Evolutionary conservation across 257 asterid genomes (phyloP).

Genomic region (Lithospermum erythrorhizon): DNA sequence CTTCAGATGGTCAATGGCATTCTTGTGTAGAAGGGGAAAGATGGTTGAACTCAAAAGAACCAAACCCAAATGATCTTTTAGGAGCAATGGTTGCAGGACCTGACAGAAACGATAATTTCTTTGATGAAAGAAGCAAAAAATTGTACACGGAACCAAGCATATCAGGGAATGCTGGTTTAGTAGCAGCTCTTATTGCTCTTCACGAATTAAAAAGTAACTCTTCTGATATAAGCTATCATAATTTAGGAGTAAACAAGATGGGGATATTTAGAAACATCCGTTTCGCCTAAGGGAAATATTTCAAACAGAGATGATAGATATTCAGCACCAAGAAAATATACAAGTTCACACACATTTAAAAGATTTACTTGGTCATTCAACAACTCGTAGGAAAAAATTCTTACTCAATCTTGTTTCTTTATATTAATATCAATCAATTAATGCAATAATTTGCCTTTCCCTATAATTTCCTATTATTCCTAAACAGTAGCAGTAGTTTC

Average conservation of each 20-base stretch:
- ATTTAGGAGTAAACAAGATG: conserved; percentile 36
- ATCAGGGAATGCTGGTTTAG: conserved; percentile 43
- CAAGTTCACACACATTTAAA: neutral
- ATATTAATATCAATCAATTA: no score
- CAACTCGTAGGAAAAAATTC: no score
- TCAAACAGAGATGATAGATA: neutral
- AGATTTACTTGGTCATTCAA: neutral
- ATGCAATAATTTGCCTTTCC: no score
- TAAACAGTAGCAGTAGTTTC: no score
- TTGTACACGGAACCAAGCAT: conserved; percentile 43
- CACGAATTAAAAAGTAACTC: conserved; percentile 21
- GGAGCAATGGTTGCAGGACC: conserved; percentile 66
- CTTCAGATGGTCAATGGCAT: conserved; percentile 24
- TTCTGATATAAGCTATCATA: conserved; percentile 13
- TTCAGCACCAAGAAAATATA: neutral
- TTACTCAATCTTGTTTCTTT: no score
- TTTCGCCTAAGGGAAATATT: neutral
- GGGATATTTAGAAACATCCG: conserved; percentile 37
- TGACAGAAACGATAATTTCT: conserved; percentile 25
- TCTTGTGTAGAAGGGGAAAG: conserved; percentile 31
- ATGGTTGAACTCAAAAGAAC: conserved; percentile 18
- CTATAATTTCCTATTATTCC: no score
- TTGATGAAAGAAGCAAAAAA: conserved; percentile 29
- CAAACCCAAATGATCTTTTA: conserved; percentile 31
- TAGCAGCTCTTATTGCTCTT: conserved; percentile 46